These are phyloP conservation scores for Beauveria caledonica DNA, from an alignment of 2,329 filamentous ascomycete species.

Conservation along the genomic window DNA sequence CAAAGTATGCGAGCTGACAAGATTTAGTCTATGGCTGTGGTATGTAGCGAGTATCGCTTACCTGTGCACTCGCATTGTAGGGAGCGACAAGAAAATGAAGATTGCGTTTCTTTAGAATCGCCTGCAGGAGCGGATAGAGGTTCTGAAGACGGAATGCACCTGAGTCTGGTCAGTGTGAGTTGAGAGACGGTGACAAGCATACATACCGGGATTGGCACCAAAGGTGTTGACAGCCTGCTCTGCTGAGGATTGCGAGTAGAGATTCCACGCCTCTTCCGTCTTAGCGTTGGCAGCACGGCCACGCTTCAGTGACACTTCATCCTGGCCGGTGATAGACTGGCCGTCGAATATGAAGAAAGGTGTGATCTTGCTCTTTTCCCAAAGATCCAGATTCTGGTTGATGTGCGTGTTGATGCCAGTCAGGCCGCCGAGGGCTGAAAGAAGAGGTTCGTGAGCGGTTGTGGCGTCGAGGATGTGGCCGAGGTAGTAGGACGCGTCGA, in stretches of 20 bases:
- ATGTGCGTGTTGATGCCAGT: conserved; percentile 73
- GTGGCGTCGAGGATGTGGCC: conserved; percentile 64
- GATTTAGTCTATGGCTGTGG: conserved; percentile 13
- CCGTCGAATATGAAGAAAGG: conserved; percentile 91
- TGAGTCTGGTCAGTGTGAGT: conserved; percentile 25
- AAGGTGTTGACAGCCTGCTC: conserved; percentile 80
- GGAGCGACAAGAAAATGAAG: conserved; percentile 77
- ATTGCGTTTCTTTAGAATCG: conserved; percentile 58
- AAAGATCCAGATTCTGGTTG: conserved; percentile 64
- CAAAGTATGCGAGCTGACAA: conserved; percentile 66
- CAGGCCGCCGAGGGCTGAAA: conserved; percentile 81
- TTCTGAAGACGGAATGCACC: conserved; percentile 63
- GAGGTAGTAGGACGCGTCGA: conserved; percentile 88
- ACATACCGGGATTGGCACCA: conserved; percentile 63
- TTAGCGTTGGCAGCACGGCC: conserved; percentile 58
- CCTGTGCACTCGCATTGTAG: conserved; percentile 81
- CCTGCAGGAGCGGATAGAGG: conserved; percentile 69
- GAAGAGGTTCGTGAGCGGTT: conserved; percentile 73
- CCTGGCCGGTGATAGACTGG: conserved; percentile 67
- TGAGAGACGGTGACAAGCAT: conserved; percentile 15
- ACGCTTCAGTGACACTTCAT: conserved; percentile 58
- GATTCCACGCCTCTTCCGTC: conserved; percentile 73
- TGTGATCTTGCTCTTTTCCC: conserved; percentile 61
- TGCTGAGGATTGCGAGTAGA: conserved; percentile 76
- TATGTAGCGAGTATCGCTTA: conserved; percentile 33